These are phyloP conservation scores for Hibiscus syriacus DNA, from an alignment of 345 rosid genomes.

Conservation along the genomic window DNA sequence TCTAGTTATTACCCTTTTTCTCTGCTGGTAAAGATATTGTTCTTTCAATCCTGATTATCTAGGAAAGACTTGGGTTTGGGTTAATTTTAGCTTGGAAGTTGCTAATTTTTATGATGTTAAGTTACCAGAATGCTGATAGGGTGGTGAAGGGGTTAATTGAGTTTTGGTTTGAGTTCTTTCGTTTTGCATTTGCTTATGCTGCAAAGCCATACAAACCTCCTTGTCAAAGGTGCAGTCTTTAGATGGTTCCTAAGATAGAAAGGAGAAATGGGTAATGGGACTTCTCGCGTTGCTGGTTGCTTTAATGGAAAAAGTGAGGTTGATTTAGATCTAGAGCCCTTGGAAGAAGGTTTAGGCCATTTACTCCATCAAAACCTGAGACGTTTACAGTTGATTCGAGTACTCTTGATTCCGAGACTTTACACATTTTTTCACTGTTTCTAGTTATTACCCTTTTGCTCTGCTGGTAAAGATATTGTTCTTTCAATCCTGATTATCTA, in stretches of 20 bases:
- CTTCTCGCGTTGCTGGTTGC: slow-evolving; percentile 94
- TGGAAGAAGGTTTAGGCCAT: slow-evolving; percentile 95
- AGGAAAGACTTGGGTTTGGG: slow-evolving; percentile 10
- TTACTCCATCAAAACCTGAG: slow-evolving; percentile 86
- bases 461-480: neutral
- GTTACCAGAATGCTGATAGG: slow-evolving; percentile 31
- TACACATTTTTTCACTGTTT: slow-evolving; percentile 24
- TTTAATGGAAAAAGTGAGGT: slow-evolving; percentile 71
- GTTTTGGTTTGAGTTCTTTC: slow-evolving; percentile 35
- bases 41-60: slow-evolving; percentile 10
- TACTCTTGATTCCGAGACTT: slow-evolving; percentile 81
- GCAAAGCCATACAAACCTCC: slow-evolving; percentile 39
- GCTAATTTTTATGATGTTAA: slow-evolving; percentile 48
- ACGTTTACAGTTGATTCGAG: slow-evolving; percentile 93
- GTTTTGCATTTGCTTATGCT: slow-evolving; percentile 46
- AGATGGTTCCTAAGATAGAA: slow-evolving; percentile 21
- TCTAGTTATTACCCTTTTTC: slow-evolving; percentile 2
- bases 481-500: slow-evolving; percentile 10
- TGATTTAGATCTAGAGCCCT: slow-evolving; percentile 77
- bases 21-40: neutral
- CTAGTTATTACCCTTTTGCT: slow-evolving; percentile 3
- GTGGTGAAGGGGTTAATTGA: slow-evolving; percentile 51
- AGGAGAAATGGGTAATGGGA: slow-evolving; percentile 74
- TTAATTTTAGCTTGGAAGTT: slow-evolving; percentile 5
- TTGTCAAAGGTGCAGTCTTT: slow-evolving; percentile 30